Percentiles rank a stretch among this genome's conserved stretches.
Conservation (phyloP, 2,329 filamentous ascomycete genomes). For the Fusarium sp. region DNA sequence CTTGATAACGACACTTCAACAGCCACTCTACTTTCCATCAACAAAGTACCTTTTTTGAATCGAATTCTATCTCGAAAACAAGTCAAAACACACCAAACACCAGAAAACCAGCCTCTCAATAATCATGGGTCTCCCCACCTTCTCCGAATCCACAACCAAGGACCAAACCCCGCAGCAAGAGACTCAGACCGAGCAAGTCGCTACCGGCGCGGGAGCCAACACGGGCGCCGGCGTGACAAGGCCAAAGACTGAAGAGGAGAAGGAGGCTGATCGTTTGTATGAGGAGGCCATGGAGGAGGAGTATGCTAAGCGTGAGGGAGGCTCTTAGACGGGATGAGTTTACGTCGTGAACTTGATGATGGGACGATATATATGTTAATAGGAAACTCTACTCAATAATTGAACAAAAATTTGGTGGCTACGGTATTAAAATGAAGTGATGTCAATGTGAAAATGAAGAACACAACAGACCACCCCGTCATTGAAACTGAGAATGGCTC, state of each 20-base stretch:
- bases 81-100: background rate
- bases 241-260: conserved; percentile 62
- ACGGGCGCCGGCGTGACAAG: conserved; percentile 61
- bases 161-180: conserved; percentile 24
- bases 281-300: conserved; percentile 67
- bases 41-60: background rate
- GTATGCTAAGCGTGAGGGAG: conserved; percentile 67
- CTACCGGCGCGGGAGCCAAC: conserved; percentile 60
- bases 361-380: background rate
- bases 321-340: conserved; percentile 50
- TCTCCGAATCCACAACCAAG: conserved; percentile 20
- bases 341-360: background rate
- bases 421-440: too few relatives aligned
- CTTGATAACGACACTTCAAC: background rate
- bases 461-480: background rate
- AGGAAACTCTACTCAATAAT: background rate
- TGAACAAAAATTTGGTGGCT: background rate
- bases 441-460: background rate
- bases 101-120: background rate
- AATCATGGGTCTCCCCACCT: conserved; percentile 48
- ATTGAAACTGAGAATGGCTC: background rate
- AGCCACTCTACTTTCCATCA: background rate
- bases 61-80: background rate
- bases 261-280: conserved; percentile 62
- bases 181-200: conserved; percentile 20